phyloP scores from a whole-genome alignment of 495 filamentous ascomycete species.

The Chaetomium tenue region DNA sequence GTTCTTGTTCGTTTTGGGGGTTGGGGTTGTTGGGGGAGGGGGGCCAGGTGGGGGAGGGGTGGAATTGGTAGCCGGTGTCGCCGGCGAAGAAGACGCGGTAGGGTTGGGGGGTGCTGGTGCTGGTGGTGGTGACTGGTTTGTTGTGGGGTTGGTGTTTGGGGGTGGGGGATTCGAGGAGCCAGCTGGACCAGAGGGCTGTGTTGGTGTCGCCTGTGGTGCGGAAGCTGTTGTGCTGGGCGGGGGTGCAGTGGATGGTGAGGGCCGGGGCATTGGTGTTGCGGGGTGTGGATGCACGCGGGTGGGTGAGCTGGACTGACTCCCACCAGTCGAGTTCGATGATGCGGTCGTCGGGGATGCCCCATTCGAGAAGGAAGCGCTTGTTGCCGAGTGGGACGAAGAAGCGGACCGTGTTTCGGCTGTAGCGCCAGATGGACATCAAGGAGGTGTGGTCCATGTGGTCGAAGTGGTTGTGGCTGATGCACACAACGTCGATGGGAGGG shows the following conservation, averaged over 20 bases:
- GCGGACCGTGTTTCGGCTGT: conserved; percentile 34
- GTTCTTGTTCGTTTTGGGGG: conserved; percentile 9
- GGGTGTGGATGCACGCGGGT: conserved; percentile 26
- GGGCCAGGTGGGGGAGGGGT: conserved; percentile 31
- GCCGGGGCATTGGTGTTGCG: background rate
- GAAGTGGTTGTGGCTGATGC: conserved; percentile 55
- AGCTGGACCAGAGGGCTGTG: conserved; percentile 53
- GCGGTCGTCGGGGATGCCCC: conserved; percentile 42
- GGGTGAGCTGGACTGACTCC: conserved; percentile 40
- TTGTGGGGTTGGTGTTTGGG: conserved; percentile 13
- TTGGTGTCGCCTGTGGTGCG: conserved; percentile 33
- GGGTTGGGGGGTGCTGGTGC: background rate
- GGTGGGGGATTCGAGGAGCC: conserved; percentile 40
- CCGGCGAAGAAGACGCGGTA: conserved; percentile 35
- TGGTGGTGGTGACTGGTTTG: conserved; percentile 5
- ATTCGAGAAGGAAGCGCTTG: conserved; percentile 36
- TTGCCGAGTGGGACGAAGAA: conserved; percentile 49
- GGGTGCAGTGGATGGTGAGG: conserved; percentile 41
- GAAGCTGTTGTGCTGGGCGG: conserved; percentile 50
- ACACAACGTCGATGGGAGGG: conserved; percentile 51
- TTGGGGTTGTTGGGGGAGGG: conserved; percentile 19
- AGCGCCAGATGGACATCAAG: conserved; percentile 40
- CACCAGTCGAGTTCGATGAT: conserved; percentile 55
- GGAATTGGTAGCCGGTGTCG: conserved; percentile 38
- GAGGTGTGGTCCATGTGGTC: conserved; percentile 52